Evolutionary conservation across 2,329 filamentous ascomycete species (phyloP).

Genomic region (Hansfordia pulvinata): DNA sequence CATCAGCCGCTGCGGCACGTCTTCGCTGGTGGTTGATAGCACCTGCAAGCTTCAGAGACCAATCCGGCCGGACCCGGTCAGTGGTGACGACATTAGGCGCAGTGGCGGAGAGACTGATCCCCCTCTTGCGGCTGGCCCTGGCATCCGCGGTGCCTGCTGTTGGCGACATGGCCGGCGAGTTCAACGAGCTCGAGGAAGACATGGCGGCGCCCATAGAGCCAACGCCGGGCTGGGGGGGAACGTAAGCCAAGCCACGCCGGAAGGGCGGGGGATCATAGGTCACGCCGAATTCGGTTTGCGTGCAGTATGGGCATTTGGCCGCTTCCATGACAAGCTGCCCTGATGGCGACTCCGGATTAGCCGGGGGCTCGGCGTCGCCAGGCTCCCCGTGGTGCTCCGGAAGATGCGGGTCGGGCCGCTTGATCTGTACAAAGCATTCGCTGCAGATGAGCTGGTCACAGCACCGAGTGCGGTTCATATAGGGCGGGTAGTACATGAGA

Average conservation of each 20-base stretch:
- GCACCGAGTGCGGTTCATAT: constrained; percentile 86
- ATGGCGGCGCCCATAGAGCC: constrained; percentile 54
- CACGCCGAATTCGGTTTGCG: constrained; percentile 90
- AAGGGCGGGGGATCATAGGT: constrained; percentile 86
- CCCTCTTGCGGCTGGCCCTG: constrained; percentile 27
- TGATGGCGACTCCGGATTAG: constrained; percentile 34
- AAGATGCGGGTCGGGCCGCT: constrained; percentile 63
- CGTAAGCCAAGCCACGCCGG: constrained; percentile 66
- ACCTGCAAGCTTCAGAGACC: constrained; percentile 77
- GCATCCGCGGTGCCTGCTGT: too few species aligned
- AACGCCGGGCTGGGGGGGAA: constrained; percentile 29
- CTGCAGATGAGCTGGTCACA: constrained; percentile 96
- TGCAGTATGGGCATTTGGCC: constrained; percentile 87
- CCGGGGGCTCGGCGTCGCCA: constrained; percentile 9
- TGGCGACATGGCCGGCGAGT: constrained; percentile 32
- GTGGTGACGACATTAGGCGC: constrained; percentile 83
- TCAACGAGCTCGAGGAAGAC: constrained; percentile 75
- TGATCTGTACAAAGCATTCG: constrained; percentile 97
- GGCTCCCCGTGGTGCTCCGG: constrained; percentile 52
- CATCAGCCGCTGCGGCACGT: constrained; percentile 82
- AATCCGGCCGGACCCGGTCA: constrained; percentile 84
- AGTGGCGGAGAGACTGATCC: constrained; percentile 60
- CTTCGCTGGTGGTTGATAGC: constrained; percentile 76
- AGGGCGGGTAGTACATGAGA: constrained; percentile 89
- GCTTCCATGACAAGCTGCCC: constrained; percentile 79